Conservation (phyloP, 2,329 filamentous ascomycete species). For the Trichophyton benhamiae region DNA sequence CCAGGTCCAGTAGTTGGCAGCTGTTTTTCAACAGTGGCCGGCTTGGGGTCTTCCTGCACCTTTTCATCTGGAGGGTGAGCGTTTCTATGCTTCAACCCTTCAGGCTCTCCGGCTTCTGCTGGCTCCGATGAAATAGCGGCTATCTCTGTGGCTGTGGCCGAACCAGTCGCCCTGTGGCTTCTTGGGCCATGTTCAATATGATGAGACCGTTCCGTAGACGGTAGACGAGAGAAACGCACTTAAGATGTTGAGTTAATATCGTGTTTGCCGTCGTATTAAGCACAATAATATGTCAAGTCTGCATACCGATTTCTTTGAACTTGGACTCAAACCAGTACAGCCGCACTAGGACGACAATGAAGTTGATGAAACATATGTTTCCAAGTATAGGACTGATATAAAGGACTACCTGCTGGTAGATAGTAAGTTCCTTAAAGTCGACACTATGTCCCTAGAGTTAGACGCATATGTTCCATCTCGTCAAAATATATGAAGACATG, state of each 20-base stretch:
- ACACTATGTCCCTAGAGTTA: conserved; percentile 26
- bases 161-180: not conserved
- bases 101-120: not conserved
- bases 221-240: conserved; percentile 9
- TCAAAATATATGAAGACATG: not conserved
- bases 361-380: conserved; percentile 41
- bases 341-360: conserved; percentile 37
- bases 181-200: conserved; percentile 1
- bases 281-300: not conserved
- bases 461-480: not conserved
- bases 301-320: conserved; percentile 28
- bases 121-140: conserved; percentile 1
- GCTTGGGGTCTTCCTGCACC: not conserved
- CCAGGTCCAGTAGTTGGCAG: conserved; percentile 2
- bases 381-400: conserved; percentile 41
- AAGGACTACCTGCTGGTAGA: conserved; percentile 42
- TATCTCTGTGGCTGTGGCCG: conserved; percentile 1
- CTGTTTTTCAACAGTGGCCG: not conserved
- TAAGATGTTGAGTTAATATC: not conserved
- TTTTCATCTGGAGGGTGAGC: not conserved
- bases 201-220: conserved; percentile 9
- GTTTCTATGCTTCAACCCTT: conserved; percentile 5
- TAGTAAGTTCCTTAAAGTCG: conserved; percentile 38
- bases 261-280: not conserved
- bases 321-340: conserved; percentile 40